A percentile compares a stretch with the other conserved stretches of the same genome.
phyloP scores from a whole-genome alignment of 2,329 filamentous ascomycete genomes.

The Thielaviopsis populi region DNA sequence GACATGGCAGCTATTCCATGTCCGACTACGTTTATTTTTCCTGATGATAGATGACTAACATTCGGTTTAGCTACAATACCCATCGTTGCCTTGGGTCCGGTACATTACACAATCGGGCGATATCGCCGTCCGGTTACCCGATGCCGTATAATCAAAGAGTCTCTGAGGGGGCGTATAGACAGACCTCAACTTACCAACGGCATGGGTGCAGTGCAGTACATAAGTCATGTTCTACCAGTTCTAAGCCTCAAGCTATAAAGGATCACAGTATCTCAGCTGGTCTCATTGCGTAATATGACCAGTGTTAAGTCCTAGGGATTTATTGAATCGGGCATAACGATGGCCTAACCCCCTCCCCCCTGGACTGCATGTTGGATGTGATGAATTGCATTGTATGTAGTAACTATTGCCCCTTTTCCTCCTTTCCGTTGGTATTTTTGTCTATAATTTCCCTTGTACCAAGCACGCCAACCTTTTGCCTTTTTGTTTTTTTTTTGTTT shows the following conservation, averaged over 20 bases:
- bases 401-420: neutral
- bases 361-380: neutral
- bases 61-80: conserved; percentile 70
- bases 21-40: neutral
- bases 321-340: neutral
- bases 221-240: conserved; percentile 1
- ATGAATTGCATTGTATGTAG: neutral
- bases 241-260: neutral
- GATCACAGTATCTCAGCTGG: neutral
- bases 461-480: conserved; percentile 5
- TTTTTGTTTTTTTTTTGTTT: conserved; percentile 21
- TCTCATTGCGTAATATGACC: neutral
- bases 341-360: neutral
- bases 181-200: neutral
- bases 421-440: neutral
- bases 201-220: neutral
- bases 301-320: neutral
- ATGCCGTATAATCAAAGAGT: conserved; percentile 47
- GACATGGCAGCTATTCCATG: too few relatives aligned
- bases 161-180: neutral
- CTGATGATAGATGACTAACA: conserved; percentile 9
- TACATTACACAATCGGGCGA: conserved; percentile 98
- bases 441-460: neutral
- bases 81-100: conserved; percentile 89
- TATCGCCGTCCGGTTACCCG: conserved; percentile 88